Evolutionary conservation across 2,329 filamentous ascomycete species (phyloP).

Genomic region (Chalaropsis thielavioides): DNA sequence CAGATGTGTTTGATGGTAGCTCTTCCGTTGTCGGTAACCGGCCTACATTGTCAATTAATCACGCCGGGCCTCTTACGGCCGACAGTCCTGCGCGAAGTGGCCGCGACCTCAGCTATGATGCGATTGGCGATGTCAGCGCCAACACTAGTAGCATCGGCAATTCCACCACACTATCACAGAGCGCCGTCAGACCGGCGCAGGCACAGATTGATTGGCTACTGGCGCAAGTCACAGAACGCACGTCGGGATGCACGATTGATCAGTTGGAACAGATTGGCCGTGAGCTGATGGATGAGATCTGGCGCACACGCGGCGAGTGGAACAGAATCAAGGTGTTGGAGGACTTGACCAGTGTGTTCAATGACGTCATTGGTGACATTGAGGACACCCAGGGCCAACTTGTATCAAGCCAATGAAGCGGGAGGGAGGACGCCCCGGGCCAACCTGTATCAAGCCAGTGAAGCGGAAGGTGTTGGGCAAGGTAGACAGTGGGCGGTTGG

Average conservation of each 20-base stretch:
- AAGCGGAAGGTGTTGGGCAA: no score
- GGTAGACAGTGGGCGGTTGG: no score
- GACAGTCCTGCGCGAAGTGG: neutral
- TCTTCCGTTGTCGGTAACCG: slow-evolving; percentile 29
- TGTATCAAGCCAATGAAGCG: slow-evolving; percentile 30
- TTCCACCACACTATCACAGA: slow-evolving; percentile 12
- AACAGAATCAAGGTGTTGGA: slow-evolving; percentile 62
- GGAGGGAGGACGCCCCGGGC: slow-evolving; percentile 19
- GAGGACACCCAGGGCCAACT: slow-evolving; percentile 35
- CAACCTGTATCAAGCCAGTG: slow-evolving; percentile 31
- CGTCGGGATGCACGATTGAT: slow-evolving; percentile 72
- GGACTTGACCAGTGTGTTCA: slow-evolving; percentile 55
- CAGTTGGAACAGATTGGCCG: slow-evolving; percentile 90
- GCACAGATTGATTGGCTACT: slow-evolving; percentile 44
- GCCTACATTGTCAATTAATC: neutral
- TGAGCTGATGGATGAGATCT: slow-evolving; percentile 78
- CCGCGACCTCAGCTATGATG: neutral
- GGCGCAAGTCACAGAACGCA: slow-evolving; percentile 47
- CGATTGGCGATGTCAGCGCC: neutral
- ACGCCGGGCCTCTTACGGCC: neutral
- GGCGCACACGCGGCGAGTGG: slow-evolving; percentile 65
- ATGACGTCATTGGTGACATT: slow-evolving; percentile 58
- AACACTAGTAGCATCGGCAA: neutral
- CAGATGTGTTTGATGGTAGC: slow-evolving; percentile 28
- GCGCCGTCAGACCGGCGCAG: slow-evolving; percentile 29